Base-by-base conservation (phyloP, 2,329 filamentous ascomycete species). In the Phoma sp. region DNA sequence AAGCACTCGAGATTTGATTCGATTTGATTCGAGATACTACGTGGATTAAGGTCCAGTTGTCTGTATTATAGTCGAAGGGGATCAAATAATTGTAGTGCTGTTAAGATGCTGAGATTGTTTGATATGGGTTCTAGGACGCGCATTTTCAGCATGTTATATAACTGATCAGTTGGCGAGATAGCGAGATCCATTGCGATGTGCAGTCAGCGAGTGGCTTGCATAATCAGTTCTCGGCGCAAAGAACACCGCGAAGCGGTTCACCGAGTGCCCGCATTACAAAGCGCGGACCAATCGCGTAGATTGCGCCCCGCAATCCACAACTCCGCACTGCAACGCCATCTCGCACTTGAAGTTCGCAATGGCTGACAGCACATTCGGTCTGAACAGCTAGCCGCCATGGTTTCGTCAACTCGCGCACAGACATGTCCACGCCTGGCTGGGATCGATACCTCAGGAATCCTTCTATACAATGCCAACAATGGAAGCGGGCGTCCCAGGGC, bases 251-350 rank as follows among this genome's bases (percentile, higher is more conserved):
- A 39, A 39, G 25, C 30, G 49, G 29, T 35, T 52, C 30, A 47
- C 37, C 49, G 49, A 47, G 43, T 52, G 24, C 43, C 49, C 49
- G 43, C 43, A 25, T 37, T 37, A 47, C 42, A 25, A 46, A 46
- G 36, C 42, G 23, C 27, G 13, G 29, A 37, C 39, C 14, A 39
- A 33, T 25, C 44, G 30, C 27, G 18, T 18, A 30, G 4, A 24
- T 14, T 2, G 22, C 22, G 11, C 5, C 23, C 38, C 38, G 13
- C 38, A 40, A 10, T 11, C n/a, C 23, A 11, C 18, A 11, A 23
- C 9, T 29, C 27, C 27, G 9, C 27, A 29, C 27, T 29, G 27
- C 27, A 7, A 29, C 27, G 27, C 27, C 9, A 29, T 29, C 27
- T 29, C 27, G 9, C 27, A 9, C 6, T 9, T 29, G 27, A 29